Evolutionary conservation across 257 asterid species (phyloP).

Genomic region (Ophiorrhiza pumila): DNA sequence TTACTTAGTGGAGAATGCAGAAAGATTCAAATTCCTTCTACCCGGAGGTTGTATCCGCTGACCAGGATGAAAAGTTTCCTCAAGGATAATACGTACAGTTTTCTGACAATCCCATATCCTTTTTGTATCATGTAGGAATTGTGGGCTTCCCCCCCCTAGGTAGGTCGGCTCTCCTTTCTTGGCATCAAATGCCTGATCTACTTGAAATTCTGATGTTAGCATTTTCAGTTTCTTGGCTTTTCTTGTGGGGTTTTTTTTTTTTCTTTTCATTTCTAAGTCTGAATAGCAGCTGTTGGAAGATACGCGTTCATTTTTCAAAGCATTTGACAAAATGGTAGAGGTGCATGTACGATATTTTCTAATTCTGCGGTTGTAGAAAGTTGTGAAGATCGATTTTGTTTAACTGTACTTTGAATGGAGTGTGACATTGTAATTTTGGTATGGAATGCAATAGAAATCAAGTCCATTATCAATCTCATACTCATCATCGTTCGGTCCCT

Average conservation of each 20-base stretch:
- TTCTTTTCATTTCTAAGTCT: background rate
- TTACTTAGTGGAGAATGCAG: constrained; percentile 66
- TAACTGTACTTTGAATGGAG: too few species aligned
- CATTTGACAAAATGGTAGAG: background rate
- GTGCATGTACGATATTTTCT: background rate
- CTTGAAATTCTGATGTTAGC: background rate
- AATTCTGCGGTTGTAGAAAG: too few species aligned
- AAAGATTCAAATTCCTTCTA: constrained; percentile 67
- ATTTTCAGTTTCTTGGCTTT: background rate
- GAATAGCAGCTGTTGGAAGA: background rate
- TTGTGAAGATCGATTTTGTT: background rate
- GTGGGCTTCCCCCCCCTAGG: background rate
- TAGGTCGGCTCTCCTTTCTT: background rate
- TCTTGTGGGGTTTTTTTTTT: too few species aligned
- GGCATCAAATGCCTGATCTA: background rate
- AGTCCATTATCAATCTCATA: too few species aligned
- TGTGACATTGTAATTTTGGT: too few species aligned
- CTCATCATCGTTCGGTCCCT: too few species aligned
- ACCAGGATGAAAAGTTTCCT: constrained; percentile 24
- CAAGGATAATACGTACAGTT: background rate
- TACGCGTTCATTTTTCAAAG: background rate
- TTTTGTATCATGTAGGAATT: background rate
- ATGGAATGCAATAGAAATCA: too few species aligned
- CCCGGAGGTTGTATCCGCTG: constrained; percentile 83
- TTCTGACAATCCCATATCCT: background rate